Base-by-base conservation (phyloP, 139 green algal species). In the Picochlorum sp. region DNA sequence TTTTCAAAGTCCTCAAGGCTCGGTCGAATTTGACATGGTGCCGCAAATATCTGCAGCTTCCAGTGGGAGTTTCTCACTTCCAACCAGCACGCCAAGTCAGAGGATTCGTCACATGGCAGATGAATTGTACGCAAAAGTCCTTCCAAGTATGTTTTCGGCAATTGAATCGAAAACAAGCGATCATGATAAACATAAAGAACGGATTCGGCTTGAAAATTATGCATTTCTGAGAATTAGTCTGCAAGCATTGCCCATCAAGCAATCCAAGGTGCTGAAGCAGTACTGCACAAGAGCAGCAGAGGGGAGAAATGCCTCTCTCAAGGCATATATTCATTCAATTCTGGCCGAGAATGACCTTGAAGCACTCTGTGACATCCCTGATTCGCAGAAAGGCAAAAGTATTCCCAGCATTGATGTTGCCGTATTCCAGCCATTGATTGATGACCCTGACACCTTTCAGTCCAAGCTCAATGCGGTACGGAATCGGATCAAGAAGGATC, bases 141-240 rank as follows among this genome's bases (percentile, higher is more conserved):
- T 73, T 45, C 23, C 41, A 8, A 68, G 64, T 26, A 72, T 79
- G 30, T 61, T 75, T 8, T 28, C 37, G 4, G 45, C 71, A 0
- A 21, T 83, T 26, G 78, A 84, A 63, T 70, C 63, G 2, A 20
- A 70, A n/a, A 72, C 75, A 13, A 59, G 20, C 0, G 21, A 26
- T 2, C 74, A 85, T 30, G 28, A 30, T 14, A 85, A 84, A 70
- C 76, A 85, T 59, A 77, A 67, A 18, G 45, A 69, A 37, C 64
- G 71, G 9, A 61, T 85, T 47, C 51, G 71, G 7, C 65, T 84
- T 37, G 78, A 85, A 37, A 85, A 79, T 52, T 81, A 81, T 59
- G 45, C 61, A 11, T 68, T 67, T 32, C 55, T 72, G 45, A 55
- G 64, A 21, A 34, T 55, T 26, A 57, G 32, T 7, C 32, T 76